Percentiles rank a stretch among this genome's conserved stretches.
These are phyloP conservation scores for maize (Zea mays) DNA, from an alignment of 176 grass and related monocot species.

Conservation along the genomic window DNA sequence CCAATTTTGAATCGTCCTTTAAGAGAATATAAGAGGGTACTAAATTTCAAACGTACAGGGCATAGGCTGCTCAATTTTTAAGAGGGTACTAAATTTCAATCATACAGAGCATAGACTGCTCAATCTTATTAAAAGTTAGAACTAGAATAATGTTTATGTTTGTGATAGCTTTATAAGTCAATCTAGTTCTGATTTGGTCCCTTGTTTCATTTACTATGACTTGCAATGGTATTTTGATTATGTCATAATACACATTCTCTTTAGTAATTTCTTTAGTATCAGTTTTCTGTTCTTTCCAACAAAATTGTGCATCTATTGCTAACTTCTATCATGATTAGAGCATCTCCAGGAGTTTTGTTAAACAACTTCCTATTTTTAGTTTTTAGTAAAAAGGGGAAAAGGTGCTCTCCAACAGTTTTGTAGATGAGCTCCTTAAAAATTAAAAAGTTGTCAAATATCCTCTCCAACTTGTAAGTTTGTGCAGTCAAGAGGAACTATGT, in stretches of 20 bases:
- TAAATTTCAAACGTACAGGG: not conserved
- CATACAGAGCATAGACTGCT: not conserved
- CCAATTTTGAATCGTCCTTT: not conserved
- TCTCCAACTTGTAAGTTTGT: too few species aligned
- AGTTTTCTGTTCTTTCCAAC: not conserved
- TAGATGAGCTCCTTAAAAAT: too few species aligned
- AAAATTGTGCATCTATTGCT: not conserved
- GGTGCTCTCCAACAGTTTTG: too few species aligned
- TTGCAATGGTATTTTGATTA: not conserved
- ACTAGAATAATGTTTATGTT: not conserved
- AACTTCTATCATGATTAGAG: slow-evolving; percentile 1
- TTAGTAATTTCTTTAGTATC: not conserved
- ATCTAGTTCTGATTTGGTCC: slow-evolving; percentile 5
- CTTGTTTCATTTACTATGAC: not conserved
- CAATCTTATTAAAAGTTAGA: too few species aligned
- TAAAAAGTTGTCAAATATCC: too few species aligned
- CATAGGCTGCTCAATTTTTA: not conserved
- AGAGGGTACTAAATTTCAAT: not conserved
- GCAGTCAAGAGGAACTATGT: too few species aligned
- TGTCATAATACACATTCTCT: not conserved
- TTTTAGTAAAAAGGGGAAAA: too few species aligned
- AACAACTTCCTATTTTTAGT: too few species aligned
- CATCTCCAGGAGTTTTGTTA: too few species aligned
- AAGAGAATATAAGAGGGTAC: not conserved
- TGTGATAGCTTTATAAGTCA: not conserved